Evolutionary conservation across 139 green algal species (phyloP).

Genomic region (Chlorella sp.): DNA sequence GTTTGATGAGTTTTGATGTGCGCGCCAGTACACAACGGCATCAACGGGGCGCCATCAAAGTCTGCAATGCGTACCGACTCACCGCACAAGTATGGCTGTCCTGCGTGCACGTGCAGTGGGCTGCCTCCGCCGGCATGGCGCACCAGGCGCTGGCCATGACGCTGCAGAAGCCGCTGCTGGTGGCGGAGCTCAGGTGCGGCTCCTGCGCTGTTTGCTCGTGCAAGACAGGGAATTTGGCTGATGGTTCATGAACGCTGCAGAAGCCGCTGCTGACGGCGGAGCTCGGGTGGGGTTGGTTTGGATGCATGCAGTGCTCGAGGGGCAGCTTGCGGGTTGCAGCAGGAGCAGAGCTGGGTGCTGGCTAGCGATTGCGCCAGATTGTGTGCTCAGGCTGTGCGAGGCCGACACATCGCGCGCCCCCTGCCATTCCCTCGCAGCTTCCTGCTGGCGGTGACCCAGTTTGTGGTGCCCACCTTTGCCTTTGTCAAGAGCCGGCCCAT

Average conservation of each 20-base stretch:
- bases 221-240: not conserved
- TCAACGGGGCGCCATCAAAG: too few species aligned
- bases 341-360: not conserved
- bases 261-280: not conserved
- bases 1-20: too few species aligned
- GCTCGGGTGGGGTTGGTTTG: not conserved
- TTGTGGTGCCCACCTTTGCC: slow-evolving; percentile 66
- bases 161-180: slow-evolving; percentile 85
- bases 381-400: too few species aligned
- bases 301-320: not conserved
- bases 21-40: too few species aligned
- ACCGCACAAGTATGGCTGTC: too few species aligned
- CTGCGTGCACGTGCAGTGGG: slow-evolving; percentile 16
- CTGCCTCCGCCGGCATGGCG: slow-evolving; percentile 19
- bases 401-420: not conserved
- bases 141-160: slow-evolving; percentile 64
- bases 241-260: not conserved
- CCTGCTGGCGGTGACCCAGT: slow-evolving; percentile 80
- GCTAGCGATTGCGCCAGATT: not conserved
- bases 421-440: slow-evolving; percentile 60
- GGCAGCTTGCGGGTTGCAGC: not conserved
- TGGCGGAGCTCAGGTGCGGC: slow-evolving; percentile 73
- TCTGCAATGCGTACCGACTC: too few species aligned
- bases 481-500: slow-evolving; percentile 42
- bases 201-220: too few species aligned